Evolutionary conservation across 1,139 yeast genomes (phyloP).

Genomic region (Blastobotrys illinoisensis): DNA sequence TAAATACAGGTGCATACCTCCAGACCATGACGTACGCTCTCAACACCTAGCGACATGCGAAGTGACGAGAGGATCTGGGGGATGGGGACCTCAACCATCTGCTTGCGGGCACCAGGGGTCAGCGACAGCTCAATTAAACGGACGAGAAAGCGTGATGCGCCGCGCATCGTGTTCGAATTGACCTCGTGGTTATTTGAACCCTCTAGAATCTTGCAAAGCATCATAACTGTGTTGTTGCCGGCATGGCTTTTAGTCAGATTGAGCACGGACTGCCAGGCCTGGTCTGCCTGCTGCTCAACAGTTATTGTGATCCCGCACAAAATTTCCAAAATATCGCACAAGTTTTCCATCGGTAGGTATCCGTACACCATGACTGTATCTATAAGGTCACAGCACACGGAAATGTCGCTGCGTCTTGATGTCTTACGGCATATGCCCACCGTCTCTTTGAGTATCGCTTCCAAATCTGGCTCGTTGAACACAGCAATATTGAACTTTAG

Average conservation of each 20-base stretch:
- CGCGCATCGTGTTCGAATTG: slow-evolving; percentile 43
- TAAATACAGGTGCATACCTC: slow-evolving; percentile 27
- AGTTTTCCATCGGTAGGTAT: slow-evolving; percentile 39
- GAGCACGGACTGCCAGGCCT: slow-evolving; percentile 38
- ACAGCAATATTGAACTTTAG: slow-evolving; percentile 45
- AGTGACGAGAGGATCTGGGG: slow-evolving; percentile 24
- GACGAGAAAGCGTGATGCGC: slow-evolving; percentile 40
- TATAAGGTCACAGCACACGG: slow-evolving; percentile 42
- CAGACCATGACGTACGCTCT: slow-evolving; percentile 25
- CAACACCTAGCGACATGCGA: slow-evolving; percentile 22
- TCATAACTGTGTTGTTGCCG: slow-evolving; percentile 34
- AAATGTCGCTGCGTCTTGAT: slow-evolving; percentile 38
- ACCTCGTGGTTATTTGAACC: slow-evolving; percentile 18
- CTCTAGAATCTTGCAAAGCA: slow-evolving; percentile 38
- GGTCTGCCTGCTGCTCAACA: slow-evolving; percentile 36
- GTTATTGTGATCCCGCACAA: slow-evolving; percentile 45
- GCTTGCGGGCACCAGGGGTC: slow-evolving; percentile 10
- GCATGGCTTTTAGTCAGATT: slow-evolving; percentile 36
- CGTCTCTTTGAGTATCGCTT: slow-evolving; percentile 34
- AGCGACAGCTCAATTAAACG: slow-evolving; percentile 18
- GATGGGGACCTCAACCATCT: slow-evolving; percentile 24
- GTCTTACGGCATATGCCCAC: slow-evolving; percentile 43
- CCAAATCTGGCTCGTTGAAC: slow-evolving; percentile 41
- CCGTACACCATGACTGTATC: slow-evolving; percentile 47
- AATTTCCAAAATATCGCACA: slow-evolving; percentile 41